Base-by-base conservation (phyloP, 169 alveolate genomes). In the Plasmodium coatneyi region DNA sequence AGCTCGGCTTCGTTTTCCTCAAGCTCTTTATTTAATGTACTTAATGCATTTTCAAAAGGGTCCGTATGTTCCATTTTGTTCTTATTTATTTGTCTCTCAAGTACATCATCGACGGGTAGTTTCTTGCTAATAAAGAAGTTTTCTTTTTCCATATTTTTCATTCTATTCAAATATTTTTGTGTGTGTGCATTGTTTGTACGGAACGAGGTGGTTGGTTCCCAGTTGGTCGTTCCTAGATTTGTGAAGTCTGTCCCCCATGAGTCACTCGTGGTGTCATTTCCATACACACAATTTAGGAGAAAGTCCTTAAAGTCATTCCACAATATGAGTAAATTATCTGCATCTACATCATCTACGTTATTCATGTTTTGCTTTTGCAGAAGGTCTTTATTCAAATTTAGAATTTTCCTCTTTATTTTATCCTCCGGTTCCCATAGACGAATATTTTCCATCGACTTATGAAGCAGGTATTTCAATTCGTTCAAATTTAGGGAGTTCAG, bases 251-350 rank as follows among this genome's bases (percentile, higher is more conserved):
- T 14, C 39, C 7, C n/a, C 56, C 66, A 34, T 19, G 46, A 25
- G 41, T 34, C n/a, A 22, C 32, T 71, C 54, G 56, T 34, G 43
- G 43, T 25, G 81, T 66, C 32, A 78, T 52, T 43, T 91, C 92
- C 83, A 36, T 91, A 91, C 2, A 91, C 84, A 66, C 56, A 91
- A 71, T 82, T 91, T 81, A 91, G 43, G 80, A 91, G 56, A 71
- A 80, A 91, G 56, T 91, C 92, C 56, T 91, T 91, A 81, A 91
- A 91, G 78, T 91, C 95, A 81, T 91, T 91, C 95, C 95, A 91
- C 41, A 91, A 52, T 80, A 91, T 91, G 3, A 81, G 36, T 91
- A 91, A 71, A 71, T 91, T 91, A 12, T 72, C 41, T 10, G 43
- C 32, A n/a, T 72, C 71, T 0, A 91, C 82, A 71, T 80, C n/a